phyloP scores from a whole-genome alignment of 139 green algal genomes.

The Coelastrella sp. region DNA sequence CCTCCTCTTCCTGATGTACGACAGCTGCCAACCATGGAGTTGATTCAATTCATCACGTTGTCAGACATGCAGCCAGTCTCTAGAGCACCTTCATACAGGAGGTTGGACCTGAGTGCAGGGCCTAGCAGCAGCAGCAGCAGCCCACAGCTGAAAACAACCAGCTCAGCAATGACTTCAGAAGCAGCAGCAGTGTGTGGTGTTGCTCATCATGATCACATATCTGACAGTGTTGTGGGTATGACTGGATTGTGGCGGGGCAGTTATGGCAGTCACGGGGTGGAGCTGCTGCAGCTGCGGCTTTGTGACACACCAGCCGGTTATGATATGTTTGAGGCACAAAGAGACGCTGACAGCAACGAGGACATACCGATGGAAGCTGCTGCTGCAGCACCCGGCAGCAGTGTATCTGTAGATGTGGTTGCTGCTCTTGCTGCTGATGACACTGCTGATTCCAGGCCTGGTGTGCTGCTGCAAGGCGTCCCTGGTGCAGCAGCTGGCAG shows the following conservation, averaged over 20 bases:
- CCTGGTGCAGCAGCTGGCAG: background rate
- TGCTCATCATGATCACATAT: background rate
- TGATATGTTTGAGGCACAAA: constrained; percentile 15
- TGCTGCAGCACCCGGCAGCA: background rate
- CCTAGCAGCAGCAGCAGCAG: constrained; percentile 30
- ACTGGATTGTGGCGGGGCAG: constrained; percentile 16
- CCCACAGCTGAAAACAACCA: too few relatives aligned
- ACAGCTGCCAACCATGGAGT: background rate
- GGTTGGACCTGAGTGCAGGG: background rate
- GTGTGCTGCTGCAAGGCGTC: constrained; percentile 11
- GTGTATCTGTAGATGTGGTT: background rate
- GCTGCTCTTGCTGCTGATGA: background rate
- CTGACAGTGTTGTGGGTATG: background rate
- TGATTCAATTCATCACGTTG: constrained; percentile 20
- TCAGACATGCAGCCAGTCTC: background rate
- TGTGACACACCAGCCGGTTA: background rate
- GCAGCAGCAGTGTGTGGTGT: background rate
- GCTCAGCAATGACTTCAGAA: too few relatives aligned
- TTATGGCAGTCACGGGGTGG: constrained; percentile 28
- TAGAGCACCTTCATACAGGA: background rate
- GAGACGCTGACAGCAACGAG: too few relatives aligned
- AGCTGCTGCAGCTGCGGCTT: constrained; percentile 40
- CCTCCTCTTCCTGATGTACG: background rate
- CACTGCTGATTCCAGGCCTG: background rate
- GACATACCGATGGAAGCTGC: background rate